Evolutionary conservation across 106 monocot genomes (phyloP), one percentile per base, ranked within the genome.

Genomic region (Agapanthus africanus): DNA sequence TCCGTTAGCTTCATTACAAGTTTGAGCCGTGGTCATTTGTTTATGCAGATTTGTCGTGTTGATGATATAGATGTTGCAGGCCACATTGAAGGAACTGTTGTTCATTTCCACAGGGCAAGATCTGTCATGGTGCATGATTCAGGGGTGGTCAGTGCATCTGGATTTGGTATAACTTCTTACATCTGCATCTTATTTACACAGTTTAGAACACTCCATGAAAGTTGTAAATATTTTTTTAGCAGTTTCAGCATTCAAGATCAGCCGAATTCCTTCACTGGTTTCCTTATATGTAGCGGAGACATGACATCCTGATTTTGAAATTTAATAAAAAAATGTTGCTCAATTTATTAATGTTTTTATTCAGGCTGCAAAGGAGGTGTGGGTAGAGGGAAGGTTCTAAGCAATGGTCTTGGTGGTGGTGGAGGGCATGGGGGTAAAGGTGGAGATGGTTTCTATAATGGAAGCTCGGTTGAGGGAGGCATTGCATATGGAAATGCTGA

Each of bases 351-450:
- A n/a, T n/a, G n/a, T n/a, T n/a, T n/a, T n/a, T n/a, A n/a, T n/a
- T n/a, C n/a, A n/a, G 93, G 93, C 38, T 94, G 93, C 74, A 82
- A 70, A 76, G 87, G 87, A 61, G 93, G 93, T 30, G 64, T 87
- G 25, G 93, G 93, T 67, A 79, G 70, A 59, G 93, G 93, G 47
- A 76, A 62, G 40, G 31, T 90, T 28, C 66, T 80, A 73, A 81
- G 64, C 71, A 80, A 66, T 72, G 90, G 87, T 65, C 70, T 94
- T 26, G 82, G 93, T 63, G 87, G 93, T 54, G 93, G 93, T 71
- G 93, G 90, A 10, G 93, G 93, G 0, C 80, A 94, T 76, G 93
- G 93, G 69, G 93, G 93, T 39, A 90, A 77, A 82, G 93, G 93
- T 30, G 93, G 93, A 59, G 80, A 83, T 82, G 93, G 87, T 69